Conservation (phyloP, 768 basidiomycete genomes). For the Tubosaeta brunneosetosa region DNA sequence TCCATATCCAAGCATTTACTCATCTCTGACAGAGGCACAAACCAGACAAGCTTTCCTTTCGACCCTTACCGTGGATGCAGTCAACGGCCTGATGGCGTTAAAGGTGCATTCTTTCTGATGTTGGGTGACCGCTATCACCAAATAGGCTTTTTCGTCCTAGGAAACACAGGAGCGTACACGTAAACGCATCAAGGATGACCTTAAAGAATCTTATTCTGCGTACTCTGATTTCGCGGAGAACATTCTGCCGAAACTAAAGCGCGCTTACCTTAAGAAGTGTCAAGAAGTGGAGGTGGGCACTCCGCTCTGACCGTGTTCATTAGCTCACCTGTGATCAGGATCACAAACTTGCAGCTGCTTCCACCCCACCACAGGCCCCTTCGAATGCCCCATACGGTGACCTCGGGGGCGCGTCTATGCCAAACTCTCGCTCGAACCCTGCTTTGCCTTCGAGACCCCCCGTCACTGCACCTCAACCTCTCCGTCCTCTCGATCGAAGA, state of each 20-base stretch:
- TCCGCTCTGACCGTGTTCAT: conserved; percentile 1
- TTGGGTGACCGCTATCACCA: neutral
- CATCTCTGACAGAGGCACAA: conserved; percentile 60
- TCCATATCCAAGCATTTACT: neutral
- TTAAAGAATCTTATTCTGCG: conserved; percentile 70
- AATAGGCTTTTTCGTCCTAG: conserved; percentile 33
- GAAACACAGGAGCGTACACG: conserved; percentile 91
- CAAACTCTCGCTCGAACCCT: conserved; percentile 42
- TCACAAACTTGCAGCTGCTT: conserved; percentile 47
- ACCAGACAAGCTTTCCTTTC: conserved; percentile 74
- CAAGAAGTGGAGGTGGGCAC: conserved; percentile 74
- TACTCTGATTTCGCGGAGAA: conserved; percentile 82
- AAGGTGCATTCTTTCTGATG: conserved; percentile 45
- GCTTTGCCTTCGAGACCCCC: conserved; percentile 45
- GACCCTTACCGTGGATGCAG: conserved; percentile 67
- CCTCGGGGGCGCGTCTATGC: conserved; percentile 24
- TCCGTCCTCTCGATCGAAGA: conserved; percentile 69
- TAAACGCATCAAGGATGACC: conserved; percentile 86
- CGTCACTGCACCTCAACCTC: conserved; percentile 68
- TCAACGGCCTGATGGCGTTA: conserved; percentile 59
- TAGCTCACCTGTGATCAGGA: conserved; percentile 44
- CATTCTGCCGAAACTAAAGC: conserved; percentile 75
- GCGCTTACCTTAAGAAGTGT: conserved; percentile 77
- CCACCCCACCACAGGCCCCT: conserved; percentile 26
- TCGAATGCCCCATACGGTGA: conserved; percentile 34